Percentiles rank a stretch among this genome's conserved stretches.
phyloP scores from a whole-genome alignment of 2,329 filamentous ascomycete genomes.

The Gnomoniopsis sp. region DNA sequence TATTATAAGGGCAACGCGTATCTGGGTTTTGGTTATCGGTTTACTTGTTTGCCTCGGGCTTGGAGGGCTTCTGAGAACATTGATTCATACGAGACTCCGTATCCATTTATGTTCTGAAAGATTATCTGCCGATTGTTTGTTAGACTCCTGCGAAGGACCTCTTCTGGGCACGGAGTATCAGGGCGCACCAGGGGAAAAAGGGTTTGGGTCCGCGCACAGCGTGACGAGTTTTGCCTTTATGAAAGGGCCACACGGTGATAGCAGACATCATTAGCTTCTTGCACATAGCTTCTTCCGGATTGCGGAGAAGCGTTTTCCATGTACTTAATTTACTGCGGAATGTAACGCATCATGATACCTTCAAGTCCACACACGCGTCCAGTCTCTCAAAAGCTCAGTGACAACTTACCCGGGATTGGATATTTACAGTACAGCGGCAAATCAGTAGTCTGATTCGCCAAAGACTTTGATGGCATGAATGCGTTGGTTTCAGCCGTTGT shows the following conservation, averaged over 20 bases:
- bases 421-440: not conserved
- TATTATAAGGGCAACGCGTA: not conserved
- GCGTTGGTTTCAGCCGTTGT: not conserved
- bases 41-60: not conserved
- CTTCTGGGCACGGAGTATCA: not conserved
- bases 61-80: not conserved
- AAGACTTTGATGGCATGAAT: not conserved
- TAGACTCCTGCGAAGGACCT: not conserved
- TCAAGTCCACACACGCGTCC: too few relatives aligned
- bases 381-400: too few relatives aligned
- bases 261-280: not conserved
- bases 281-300: not conserved
- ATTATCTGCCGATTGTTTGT: not conserved
- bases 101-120: not conserved
- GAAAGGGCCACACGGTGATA: not conserved
- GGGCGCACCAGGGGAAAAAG: not conserved
- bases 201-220: not conserved
- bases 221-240: not conserved
- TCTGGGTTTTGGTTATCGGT: not conserved
- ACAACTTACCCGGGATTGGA: not conserved
- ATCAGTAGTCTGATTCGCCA: not conserved
- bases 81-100: not conserved
- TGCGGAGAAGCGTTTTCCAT: not conserved
- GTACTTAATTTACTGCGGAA: slow-evolving; percentile 1
- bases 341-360: not conserved